Evolutionary conservation across 169 alveolate species (phyloP), one percentile per base, ranked within the genome.

Genomic region (Cryptosporidium ubiquitum): DNA sequence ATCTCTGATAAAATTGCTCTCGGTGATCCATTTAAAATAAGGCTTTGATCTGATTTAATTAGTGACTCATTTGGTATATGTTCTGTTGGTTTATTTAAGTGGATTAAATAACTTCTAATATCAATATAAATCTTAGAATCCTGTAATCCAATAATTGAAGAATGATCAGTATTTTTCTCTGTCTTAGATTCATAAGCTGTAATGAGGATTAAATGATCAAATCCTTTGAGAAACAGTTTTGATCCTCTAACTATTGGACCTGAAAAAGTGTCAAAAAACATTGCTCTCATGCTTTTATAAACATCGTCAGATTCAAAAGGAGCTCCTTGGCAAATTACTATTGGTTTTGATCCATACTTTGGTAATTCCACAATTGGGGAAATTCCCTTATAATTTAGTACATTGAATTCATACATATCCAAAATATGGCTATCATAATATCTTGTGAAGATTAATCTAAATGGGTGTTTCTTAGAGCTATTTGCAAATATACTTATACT

Each of bases 391-490:
- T 79, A 60, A 20, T 39, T 64, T 61, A 79, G 20, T 16, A 79
- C 75, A 18, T 79, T 79, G 42, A 79, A 79, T 39, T 79, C 89
- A 29, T 79, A 79, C 89, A 79, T 79, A 40, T 79, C 89, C 75
- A 79, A 23, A 31, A 79, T 64, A 29, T 79, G 71, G n/a, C 75
- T 40, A 23, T 79, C 89, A 47, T 79, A 79, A 64, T 61, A 79
- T 47, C 89, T 60, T 14, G 89, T 79, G 23, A 79, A 79, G 7
- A 79, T 49, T 23, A 79, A 35, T 31, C 89, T 58, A 79, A 79
- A 79, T 12, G 89, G 89, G 3, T 64, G 58, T 49, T 79, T 79
- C 44, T 79, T 79, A 12, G 89, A 79, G 35, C 89, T 79, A 79
- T 79, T 79, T 39, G 89, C 89, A 29, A 61, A 79, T 47, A 79